Conservation (phyloP, 139 green algal species). For the Mesostigma viride region DNA sequence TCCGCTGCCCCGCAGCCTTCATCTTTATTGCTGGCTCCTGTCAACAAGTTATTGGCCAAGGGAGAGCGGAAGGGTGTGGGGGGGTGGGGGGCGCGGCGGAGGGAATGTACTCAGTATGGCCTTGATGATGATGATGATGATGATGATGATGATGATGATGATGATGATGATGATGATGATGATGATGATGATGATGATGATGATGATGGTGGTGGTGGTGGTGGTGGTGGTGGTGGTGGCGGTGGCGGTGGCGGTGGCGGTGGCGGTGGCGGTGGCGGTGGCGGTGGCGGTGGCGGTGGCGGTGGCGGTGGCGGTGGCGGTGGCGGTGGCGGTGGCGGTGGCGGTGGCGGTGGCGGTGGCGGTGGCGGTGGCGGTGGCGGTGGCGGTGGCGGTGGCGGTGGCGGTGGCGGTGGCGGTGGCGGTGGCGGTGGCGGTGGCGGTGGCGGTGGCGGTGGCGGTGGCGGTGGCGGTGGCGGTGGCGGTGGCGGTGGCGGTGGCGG, state of each 20-base stretch:
- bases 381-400: not conserved
- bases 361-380: too few species aligned
- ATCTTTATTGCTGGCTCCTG: too few species aligned
- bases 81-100: too few species aligned
- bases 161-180: slow-evolving; percentile 4
- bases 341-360: not conserved
- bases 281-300: not conserved
- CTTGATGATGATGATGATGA: slow-evolving; percentile 4
- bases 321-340: not conserved
- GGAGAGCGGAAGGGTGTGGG: too few species aligned
- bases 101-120: not conserved
- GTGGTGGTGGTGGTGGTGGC: not conserved
- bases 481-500: not conserved
- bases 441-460: not conserved
- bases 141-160: slow-evolving; percentile 4
- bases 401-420: not conserved
- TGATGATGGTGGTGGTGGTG: not conserved
- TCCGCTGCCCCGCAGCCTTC: too few species aligned
- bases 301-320: too few species aligned
- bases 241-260: not conserved
- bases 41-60: too few species aligned
- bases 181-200: slow-evolving; percentile 4
- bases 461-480: not conserved
- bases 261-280: not conserved
- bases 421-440: not conserved